Evolutionary conservation across 2,329 filamentous ascomycete genomes (phyloP).

Genomic region (Rhexocercosporidium sp.): DNA sequence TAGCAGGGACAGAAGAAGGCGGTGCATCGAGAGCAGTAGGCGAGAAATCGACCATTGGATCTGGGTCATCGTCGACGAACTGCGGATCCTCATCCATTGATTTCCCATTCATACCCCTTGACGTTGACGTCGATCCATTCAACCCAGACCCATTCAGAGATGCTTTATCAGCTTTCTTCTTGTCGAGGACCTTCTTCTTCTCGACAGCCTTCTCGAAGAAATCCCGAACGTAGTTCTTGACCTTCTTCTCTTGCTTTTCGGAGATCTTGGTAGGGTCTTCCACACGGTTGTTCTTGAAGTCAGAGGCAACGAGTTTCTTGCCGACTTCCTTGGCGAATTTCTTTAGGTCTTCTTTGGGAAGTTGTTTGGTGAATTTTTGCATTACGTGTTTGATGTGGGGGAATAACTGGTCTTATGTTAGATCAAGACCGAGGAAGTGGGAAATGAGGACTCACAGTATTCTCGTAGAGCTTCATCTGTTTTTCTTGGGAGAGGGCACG

Average conservation of each 20-base stretch:
- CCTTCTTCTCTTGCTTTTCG: constrained; percentile 78
- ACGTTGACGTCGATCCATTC: constrained; percentile 31
- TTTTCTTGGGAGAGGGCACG: constrained; percentile 75
- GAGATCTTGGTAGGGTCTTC: constrained; percentile 78
- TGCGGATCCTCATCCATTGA: constrained; percentile 38
- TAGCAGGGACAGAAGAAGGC: constrained; percentile 47
- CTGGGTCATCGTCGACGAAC: constrained; percentile 29
- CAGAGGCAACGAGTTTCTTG: constrained; percentile 89
- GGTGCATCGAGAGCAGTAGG: constrained; percentile 16
- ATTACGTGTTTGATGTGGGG: constrained; percentile 85
- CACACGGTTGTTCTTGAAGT: constrained; percentile 90
- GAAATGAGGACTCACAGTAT: constrained; percentile 69
- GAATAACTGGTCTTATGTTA: constrained; percentile 63
- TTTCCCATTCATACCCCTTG: constrained; percentile 42
- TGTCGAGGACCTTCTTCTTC: constrained; percentile 74
- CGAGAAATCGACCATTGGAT: constrained; percentile 39
- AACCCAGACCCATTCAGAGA: constrained; percentile 35
- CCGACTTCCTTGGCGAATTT: constrained; percentile 69
- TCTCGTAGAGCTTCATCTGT: constrained; percentile 94
- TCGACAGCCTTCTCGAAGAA: constrained; percentile 86
- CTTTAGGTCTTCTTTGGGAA: constrained; percentile 79
- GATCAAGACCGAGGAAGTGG: constrained; percentile 3
- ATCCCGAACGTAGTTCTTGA: constrained; percentile 82
- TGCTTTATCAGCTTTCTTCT: constrained; percentile 62
- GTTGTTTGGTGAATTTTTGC: constrained; percentile 84